These are phyloP conservation scores for Coemansia sp. DNA, from an alignment of 192 early-diverging fungal genomes.

Conservation along the genomic window DNA sequence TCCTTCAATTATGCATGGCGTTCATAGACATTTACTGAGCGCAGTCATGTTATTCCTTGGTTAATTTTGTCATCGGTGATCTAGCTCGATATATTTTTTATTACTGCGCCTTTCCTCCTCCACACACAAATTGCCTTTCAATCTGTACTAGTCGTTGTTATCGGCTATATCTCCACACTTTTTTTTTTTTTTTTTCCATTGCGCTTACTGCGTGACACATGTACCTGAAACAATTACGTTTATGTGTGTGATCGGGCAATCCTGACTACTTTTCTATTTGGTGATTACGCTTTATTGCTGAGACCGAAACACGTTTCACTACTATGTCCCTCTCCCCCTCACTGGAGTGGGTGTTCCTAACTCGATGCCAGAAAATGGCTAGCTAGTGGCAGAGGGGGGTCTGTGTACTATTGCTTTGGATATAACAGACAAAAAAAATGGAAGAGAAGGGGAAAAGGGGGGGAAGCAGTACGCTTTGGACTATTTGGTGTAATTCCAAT, in stretches of 20 bases:
- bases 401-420: not conserved
- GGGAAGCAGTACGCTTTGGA: not conserved
- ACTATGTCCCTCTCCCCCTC: not conserved
- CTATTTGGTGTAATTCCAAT: not conserved
- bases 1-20: not conserved
- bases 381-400: not conserved
- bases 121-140: no score
- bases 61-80: not conserved
- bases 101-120: no score
- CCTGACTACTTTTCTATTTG: not conserved
- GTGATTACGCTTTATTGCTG: not conserved
- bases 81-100: not conserved
- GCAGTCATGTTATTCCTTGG: not conserved
- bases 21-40: slow-evolving; percentile 1
- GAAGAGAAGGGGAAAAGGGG: not conserved
- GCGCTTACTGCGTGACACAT: not conserved
- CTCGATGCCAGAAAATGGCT: not conserved
- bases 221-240: slow-evolving; percentile 1
- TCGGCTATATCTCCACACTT: slow-evolving; percentile 4
- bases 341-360: not conserved
- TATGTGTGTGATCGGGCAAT: not conserved
- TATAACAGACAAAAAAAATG: not conserved
- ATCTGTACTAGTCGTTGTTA: no score
- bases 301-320: slow-evolving; percentile 12
- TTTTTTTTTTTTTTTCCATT: slow-evolving; percentile 2